Evolutionary conservation across 768 basidiomycete genomes (phyloP), one percentile per base, ranked within the genome.

Genomic region (Termitomyces sp.): DNA sequence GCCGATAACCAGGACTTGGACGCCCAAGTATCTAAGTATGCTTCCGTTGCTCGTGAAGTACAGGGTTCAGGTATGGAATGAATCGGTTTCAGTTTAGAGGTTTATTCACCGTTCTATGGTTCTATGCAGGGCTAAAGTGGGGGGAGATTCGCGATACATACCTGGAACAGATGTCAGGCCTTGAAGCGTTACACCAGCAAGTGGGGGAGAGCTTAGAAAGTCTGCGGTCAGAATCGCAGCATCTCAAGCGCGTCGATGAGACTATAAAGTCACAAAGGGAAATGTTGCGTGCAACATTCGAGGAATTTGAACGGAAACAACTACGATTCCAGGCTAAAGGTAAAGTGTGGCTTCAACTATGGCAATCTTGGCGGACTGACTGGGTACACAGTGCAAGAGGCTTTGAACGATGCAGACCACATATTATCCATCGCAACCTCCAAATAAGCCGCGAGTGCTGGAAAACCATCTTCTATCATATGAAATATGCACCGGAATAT

Each of bases 1-100:
- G 87, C 88, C 23, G 88, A 87, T 69, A 79, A 84, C 55, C 77
- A 75, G 12, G 85, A 85, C 50, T 76, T 83, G 71, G 73, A 77
- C 25, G 76, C 76, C 7, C 83, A 84, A 59, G 73, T 86, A 54
- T 73, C 76, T 33, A 80, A 80, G 54, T 77, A 74, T 62, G 65
- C 71, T 11, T 66, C 70, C 29, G 73, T 70, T 22, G 73, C 73
- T 27, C 71, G 66, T 35, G 73, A 73, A 53, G 73, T 71, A 20
- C 70, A 74, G 54, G 69, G 65, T 32, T 73, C 72, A 62, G 73
- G 73, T 63, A n/a, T 49, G 35, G 35, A 10, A 23, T 27, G 35
- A 15, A 22, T 51, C 50, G 15, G 23, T 33, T 20, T 27, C 38
- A 32, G 10, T 36, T n/a, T 29, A 23, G 25, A 51, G 47, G 40